Conservation (phyloP, 2,329 filamentous ascomycete species). For the Fusarium dlaminii region DNA sequence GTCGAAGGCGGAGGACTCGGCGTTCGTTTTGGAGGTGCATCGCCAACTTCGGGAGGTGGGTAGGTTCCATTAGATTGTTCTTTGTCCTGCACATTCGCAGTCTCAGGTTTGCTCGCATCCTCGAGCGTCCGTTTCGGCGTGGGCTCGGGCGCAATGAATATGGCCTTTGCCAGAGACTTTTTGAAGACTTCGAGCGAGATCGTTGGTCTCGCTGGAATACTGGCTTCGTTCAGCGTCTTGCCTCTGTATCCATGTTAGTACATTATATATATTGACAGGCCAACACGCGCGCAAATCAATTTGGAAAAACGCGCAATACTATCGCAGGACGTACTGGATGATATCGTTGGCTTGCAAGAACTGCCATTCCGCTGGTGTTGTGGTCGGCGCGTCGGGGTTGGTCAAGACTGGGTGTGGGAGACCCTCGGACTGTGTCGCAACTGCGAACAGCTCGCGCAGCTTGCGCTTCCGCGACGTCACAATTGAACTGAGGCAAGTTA, state of each 20-base stretch:
- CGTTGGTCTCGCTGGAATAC: conserved; percentile 60
- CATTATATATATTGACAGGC: conserved; percentile 12
- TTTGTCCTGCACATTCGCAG: conserved; percentile 15
- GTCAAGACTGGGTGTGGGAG: conserved; percentile 68
- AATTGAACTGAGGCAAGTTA: conserved; percentile 69
- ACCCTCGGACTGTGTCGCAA: conserved; percentile 75
- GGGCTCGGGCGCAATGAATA: conserved; percentile 31
- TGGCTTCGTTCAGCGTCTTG: conserved; percentile 60
- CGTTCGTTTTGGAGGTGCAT: conserved; percentile 15
- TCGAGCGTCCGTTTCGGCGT: conserved; percentile 13
- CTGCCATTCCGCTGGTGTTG: conserved; percentile 61
- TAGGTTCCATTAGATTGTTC: conserved; percentile 15
- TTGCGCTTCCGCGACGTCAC: conserved; percentile 89
- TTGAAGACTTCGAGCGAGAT: conserved; percentile 56
- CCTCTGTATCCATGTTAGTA: conserved; percentile 45
- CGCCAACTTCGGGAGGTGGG: conserved; percentile 12
- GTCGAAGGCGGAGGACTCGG: conserved; percentile 19
- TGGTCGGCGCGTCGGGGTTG: conserved; percentile 64
- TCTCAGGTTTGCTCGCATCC: conserved; percentile 14
- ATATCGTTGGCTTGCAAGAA: conserved; percentile 68
- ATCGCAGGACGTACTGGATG: conserved; percentile 61
- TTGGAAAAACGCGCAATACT: conserved; percentile 27
- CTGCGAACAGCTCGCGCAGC: conserved; percentile 84
- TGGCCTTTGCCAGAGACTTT: conserved; percentile 48
- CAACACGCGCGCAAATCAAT: conserved; percentile 28